A percentile compares a stretch with the other conserved stretches of the same genome.
phyloP scores from a whole-genome alignment of 352 stramenopile species.

The Albugo laibachii region DNA sequence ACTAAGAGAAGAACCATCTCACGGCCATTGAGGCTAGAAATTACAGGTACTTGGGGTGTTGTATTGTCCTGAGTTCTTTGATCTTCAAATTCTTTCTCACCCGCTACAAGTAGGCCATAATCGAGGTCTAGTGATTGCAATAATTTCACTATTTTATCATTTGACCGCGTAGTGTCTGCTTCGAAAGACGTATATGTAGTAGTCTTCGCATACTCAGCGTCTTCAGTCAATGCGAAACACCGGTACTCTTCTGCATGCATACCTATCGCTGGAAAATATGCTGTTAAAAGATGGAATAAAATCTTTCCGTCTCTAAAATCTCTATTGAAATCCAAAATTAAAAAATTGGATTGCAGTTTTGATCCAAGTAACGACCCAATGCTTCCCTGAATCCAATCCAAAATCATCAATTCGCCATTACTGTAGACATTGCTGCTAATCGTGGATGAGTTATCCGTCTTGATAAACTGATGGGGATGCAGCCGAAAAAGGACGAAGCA shows the following conservation, averaged over 20 bases:
- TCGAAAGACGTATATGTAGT: conserved; percentile 1
- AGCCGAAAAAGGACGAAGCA: conserved; percentile 84
- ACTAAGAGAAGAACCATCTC: conserved; percentile 74
- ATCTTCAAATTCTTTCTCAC: no score
- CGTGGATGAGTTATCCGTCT: not conserved
- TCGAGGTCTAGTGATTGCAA: not conserved
- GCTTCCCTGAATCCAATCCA: conserved; percentile 62
- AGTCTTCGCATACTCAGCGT: no score
- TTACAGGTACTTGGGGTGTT: no score
- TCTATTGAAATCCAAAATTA: conserved; percentile 28
- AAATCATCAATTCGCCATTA: conserved; percentile 75
- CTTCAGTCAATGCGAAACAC: conserved; percentile 16
- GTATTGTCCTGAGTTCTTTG: no score
- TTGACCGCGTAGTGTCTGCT: not conserved
- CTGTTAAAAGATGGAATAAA: conserved; percentile 71
- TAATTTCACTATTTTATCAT: not conserved
- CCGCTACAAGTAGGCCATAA: no score
- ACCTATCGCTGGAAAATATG: conserved; percentile 73
- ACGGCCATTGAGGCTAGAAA: conserved; percentile 23
- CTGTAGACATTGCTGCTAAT: conserved; percentile 83
- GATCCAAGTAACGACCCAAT: conserved; percentile 1
- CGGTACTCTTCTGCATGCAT: conserved; percentile 37
- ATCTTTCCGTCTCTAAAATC: conserved; percentile 55
- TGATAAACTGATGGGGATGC: conserved; percentile 21
- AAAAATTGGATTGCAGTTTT: conserved; percentile 3